Conservation (phyloP, 2,329 filamentous ascomycete genomes). For the Neodidymelliopsis sp. region DNA sequence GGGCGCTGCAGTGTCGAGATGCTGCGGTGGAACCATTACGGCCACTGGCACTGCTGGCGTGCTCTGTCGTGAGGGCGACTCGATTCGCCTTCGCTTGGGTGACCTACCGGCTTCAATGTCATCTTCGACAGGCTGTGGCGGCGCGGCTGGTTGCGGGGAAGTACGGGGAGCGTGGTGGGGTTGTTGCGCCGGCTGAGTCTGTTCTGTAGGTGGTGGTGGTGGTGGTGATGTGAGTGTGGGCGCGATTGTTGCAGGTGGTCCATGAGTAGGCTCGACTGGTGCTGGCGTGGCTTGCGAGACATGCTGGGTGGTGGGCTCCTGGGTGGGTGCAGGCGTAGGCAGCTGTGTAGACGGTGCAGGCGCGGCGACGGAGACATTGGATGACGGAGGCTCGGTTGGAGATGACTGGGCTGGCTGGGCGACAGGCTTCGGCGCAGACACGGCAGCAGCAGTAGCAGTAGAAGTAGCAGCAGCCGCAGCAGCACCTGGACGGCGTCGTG, state of each 20-base stretch:
- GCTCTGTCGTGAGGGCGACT: constrained; percentile 11
- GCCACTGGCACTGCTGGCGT: constrained; percentile 7
- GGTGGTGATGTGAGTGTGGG: background rate
- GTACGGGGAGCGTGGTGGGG: background rate
- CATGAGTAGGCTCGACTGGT: background rate
- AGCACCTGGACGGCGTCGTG: constrained; percentile 52
- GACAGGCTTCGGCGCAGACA: constrained; percentile 22
- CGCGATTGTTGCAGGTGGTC: background rate
- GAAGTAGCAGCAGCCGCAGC: constrained; percentile 28
- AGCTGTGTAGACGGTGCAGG: constrained; percentile 23
- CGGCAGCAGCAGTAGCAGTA: constrained; percentile 20
- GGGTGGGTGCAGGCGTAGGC: constrained; percentile 37
- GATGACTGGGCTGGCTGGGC: constrained; percentile 14
- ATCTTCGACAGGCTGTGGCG: constrained; percentile 17
- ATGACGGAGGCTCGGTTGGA: constrained; percentile 15
- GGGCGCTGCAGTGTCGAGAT: background rate
- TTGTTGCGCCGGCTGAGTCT: background rate
- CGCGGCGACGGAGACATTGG: background rate
- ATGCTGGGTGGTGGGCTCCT: constrained; percentile 22
- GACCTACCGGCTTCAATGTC: constrained; percentile 21
- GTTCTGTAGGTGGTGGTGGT: constrained; percentile 2
- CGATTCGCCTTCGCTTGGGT: constrained; percentile 33
- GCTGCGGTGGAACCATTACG: constrained; percentile 9
- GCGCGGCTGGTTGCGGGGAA: background rate
- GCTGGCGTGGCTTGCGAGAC: constrained; percentile 6